Conservation (phyloP, 352 stramenopile genomes). For the Phytophthora niederhauseri region DNA sequence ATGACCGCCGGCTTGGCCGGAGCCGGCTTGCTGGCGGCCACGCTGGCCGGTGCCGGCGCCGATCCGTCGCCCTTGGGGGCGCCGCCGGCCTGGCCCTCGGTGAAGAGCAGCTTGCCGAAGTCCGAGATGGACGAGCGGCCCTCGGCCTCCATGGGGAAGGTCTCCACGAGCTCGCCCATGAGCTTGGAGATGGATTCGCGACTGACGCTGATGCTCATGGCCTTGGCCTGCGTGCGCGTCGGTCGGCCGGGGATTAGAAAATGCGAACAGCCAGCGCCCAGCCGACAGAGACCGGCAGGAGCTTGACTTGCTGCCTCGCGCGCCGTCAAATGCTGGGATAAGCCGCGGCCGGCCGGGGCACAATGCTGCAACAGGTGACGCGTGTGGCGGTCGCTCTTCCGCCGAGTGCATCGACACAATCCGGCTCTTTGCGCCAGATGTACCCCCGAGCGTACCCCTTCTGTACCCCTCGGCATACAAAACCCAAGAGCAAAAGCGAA, state of each 20-base stretch:
- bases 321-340: neutral
- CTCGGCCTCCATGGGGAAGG: constrained; percentile 79
- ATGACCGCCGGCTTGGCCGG: neutral
- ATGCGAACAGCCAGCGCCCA: constrained; percentile 13
- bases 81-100: constrained; percentile 55
- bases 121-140: constrained; percentile 84
- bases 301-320: neutral
- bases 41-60: neutral
- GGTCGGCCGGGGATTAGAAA: constrained; percentile 3
- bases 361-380: neutral
- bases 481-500: neutral
- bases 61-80: neutral
- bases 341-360: neutral
- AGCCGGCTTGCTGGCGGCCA: neutral
- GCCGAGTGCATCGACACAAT: neutral
- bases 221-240: neutral
- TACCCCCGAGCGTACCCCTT: neutral
- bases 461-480: neutral
- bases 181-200: constrained; percentile 87
- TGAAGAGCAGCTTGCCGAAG: constrained; percentile 88
- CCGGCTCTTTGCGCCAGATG: neutral
- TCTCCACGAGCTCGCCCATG: constrained; percentile 86
- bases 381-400: neutral
- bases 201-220: constrained; percentile 81
- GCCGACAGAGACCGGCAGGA: neutral